Base-by-base conservation (phyloP, 768 basidiomycete species). In the Trametes cinnabarina region DNA sequence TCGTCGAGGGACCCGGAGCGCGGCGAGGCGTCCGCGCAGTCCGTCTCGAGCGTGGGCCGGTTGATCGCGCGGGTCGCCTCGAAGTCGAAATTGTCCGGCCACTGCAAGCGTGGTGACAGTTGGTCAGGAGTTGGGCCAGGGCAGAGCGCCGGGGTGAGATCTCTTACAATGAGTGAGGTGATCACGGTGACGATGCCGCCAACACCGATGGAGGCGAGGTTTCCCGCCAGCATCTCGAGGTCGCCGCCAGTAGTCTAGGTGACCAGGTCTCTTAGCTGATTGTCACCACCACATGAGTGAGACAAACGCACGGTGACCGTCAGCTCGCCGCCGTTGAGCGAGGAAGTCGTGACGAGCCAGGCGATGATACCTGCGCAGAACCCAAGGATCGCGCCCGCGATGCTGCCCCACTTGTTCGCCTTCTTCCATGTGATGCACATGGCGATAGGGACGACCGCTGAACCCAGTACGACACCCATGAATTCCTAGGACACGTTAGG, bases 391-490 rank as follows among this genome's bases (percentile, higher is more conserved):
- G 92, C 74, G 3, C 90, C 95, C n/a, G 70, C 73, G 51, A 94
- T 81, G 68, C 91, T 92, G 8, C 91, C 95, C 73, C 80, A 82
- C 68, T 88, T 90, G 74, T 92, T 97, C 22, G 92, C 90, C 67
- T 85, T 88, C 57, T 75, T 80, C 91, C 92, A 94, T 2, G 90
- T 88, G 53, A 95, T 83, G 63, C 85, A 89, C 20, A 93, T 76
- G 0, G 93, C 94, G 62, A 95, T 91, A 1, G 92, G 92, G 3
- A 87, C 88, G 48, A 96, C 94, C 3, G 82, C 92, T 2, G 87
- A 88, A 2, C 94, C 92, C 12, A 93, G 80, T 37, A 92, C 82
- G 47, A 91, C 88, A 2, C 92, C 92, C 90, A 92, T 92, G 72
- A 92, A 91, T 6, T 86, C 89, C 89, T 90, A 55, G 19, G 30